Conservation (phyloP, 2,329 filamentous ascomycete species). For the Ramularia endophylla region DNA sequence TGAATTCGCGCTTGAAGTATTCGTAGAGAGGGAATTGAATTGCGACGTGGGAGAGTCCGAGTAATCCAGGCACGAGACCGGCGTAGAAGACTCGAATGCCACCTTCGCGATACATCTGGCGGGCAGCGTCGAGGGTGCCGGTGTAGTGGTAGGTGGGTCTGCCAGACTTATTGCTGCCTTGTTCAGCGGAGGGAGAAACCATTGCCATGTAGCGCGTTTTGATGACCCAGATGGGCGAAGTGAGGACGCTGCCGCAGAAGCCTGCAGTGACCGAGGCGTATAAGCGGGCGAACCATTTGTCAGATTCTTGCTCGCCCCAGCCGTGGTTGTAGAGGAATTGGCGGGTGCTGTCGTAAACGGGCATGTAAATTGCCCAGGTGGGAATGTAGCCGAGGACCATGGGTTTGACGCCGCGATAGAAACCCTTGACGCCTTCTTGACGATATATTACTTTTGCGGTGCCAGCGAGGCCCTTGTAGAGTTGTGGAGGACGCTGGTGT, state of each 20-base stretch:
- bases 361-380: constrained; percentile 98
- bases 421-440: constrained; percentile 80
- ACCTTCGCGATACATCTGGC: constrained; percentile 92
- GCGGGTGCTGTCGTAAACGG: constrained; percentile 88
- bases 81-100: constrained; percentile 91
- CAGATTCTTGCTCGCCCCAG: constrained; percentile 39
- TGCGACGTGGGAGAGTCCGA: constrained; percentile 90
- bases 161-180: constrained; percentile 28
- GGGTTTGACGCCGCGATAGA: constrained; percentile 90
- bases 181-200: constrained; percentile 53
- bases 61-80: constrained; percentile 81
- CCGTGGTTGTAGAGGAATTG: constrained; percentile 59
- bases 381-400: constrained; percentile 94
- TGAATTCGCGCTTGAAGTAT: constrained; percentile 84
- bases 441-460: constrained; percentile 80
- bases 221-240: constrained; percentile 99
- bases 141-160: constrained; percentile 84
- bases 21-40: constrained; percentile 98
- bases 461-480: constrained; percentile 81
- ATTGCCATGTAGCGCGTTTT: constrained; percentile 98
- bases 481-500: neutral
- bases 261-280: constrained; percentile 89
- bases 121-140: constrained; percentile 82
- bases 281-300: constrained; percentile 71
- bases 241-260: constrained; percentile 85